A percentile compares a stretch with the other conserved stretches of the same genome.
Conservation (phyloP, 306 rosid species). For the Gastrolobium bilobum region DNA sequence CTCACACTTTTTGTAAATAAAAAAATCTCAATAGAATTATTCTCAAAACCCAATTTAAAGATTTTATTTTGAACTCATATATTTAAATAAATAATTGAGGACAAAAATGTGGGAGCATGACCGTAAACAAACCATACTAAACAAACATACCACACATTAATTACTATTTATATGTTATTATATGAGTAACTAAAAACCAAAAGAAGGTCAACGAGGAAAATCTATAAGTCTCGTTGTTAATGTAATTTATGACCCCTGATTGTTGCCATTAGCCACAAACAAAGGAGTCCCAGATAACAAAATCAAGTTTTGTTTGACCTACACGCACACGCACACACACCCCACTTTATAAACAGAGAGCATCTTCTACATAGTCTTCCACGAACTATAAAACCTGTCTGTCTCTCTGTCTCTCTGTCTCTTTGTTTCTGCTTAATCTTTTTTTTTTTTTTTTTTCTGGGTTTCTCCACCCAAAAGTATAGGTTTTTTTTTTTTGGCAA, state of each 20-base stretch:
- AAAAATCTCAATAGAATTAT: slow-evolving; percentile 23
- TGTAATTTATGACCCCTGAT: neutral
- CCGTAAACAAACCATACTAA: no score
- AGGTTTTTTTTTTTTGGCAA: neutral
- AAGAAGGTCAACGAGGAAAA: neutral
- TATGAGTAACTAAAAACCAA: neutral
- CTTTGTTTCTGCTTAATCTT: slow-evolving; percentile 2
- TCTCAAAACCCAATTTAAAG: no score
- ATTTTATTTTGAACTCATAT: no score
- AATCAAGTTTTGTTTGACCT: neutral
- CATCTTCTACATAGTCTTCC: slow-evolving; percentile 32
- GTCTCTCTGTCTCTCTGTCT: slow-evolving; percentile 11
- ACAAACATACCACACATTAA: no score
- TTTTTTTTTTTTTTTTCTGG: neutral
- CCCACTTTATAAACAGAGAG: neutral
- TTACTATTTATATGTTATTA: no score
- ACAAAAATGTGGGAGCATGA: no score
- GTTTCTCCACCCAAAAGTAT: slow-evolving; percentile 11
- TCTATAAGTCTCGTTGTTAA: neutral
- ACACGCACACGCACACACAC: neutral
- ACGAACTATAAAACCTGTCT: slow-evolving; percentile 30
- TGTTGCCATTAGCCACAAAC: neutral
- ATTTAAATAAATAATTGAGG: no score
- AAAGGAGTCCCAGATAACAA: neutral
- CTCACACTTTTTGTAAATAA: no score